Base-by-base conservation (phyloP, 345 rosid species). In the Moringa oleifera region DNA sequence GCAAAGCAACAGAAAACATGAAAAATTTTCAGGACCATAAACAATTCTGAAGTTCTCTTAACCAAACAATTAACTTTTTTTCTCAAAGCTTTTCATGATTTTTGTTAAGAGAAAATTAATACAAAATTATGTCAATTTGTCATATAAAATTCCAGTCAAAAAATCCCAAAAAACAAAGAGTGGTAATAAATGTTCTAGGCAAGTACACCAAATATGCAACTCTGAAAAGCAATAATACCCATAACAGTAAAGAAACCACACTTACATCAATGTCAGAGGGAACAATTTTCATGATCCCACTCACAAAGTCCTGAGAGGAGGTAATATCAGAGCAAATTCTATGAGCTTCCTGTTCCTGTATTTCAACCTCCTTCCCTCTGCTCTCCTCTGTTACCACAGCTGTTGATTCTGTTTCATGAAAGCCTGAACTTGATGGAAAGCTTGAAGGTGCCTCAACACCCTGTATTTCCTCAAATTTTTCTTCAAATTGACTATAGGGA, bases 241-340 rank as follows among this genome's bases (percentile, higher is more conserved):
- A 28, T 28, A 28, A 28, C 17, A 41, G 47, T 41, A 13, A 47
- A 54, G 59, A 64, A 51, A 41, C 21, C 21, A 59, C 64, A 81
- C 97, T 88, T 82, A 86, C 97, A 79, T 94, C 92, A 25, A 82
- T 69, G 52, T 90, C 97, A 16, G 95, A 83, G 37, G 95, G 96
- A 73, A 88, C 92, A 62, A 94, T 94, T 86, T 85, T 90, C 99
- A 90, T 82, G 64, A 90, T 79, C 64, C 96, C 96, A 67, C 89
- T 88, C 54, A 88, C 82, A 53, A 86, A 82, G 72, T 94, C 99
- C 68, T 82, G 95, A 36, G 89, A 68, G 28, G 80, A 55, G 62
- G 70, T 84, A 12, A 79, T 70, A 57, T 87, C 94, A 6, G 94
- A 71, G 79, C 72, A 75, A 19, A 74, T 65, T 70, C 75, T 62